Percentiles rank a stretch among this genome's conserved stretches.
phyloP scores from a whole-genome alignment of 2,329 filamentous ascomycete species.

The Coniochaeta sp. region DNA sequence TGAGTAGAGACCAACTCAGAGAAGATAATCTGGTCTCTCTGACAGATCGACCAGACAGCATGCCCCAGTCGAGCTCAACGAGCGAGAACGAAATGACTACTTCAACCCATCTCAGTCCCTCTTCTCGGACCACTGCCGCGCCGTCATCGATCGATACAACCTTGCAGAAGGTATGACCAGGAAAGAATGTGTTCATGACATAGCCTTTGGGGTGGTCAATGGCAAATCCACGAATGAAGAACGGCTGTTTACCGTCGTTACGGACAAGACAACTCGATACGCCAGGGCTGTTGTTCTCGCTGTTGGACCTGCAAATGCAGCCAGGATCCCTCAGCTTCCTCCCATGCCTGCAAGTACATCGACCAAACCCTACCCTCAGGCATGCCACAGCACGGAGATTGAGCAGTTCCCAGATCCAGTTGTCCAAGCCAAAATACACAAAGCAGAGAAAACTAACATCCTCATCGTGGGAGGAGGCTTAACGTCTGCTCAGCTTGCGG shows the following conservation, averaged over 20 bases:
- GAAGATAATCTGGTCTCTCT: not conserved
- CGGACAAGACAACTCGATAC: constrained; percentile 44
- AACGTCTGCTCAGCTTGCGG: constrained; percentile 66
- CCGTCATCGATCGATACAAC: constrained; percentile 49
- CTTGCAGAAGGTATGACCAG: constrained; percentile 48
- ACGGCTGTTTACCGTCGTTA: constrained; percentile 58
- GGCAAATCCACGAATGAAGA: constrained; percentile 35
- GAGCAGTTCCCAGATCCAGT: constrained; percentile 46
- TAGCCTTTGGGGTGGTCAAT: constrained; percentile 48
- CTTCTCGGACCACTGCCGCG: constrained; percentile 54
- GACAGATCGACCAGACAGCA: constrained; percentile 24
- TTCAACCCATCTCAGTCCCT: constrained; percentile 55
- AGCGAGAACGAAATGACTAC: constrained; percentile 62
- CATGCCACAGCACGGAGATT: constrained; percentile 60
- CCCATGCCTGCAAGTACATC: not conserved
- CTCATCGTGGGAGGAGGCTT: constrained; percentile 69
- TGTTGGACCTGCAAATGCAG: constrained; percentile 59
- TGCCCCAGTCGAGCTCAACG: constrained; percentile 47
- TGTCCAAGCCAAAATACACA: constrained; percentile 44
- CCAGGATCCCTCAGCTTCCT: constrained; percentile 31
- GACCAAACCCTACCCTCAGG: constrained; percentile 26
- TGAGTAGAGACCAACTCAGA: not conserved
- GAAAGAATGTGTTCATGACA: constrained; percentile 51
- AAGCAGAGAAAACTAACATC: constrained; percentile 46
- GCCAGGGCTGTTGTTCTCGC: constrained; percentile 61